Evolutionary conservation across 768 basidiomycete species (phyloP).

Genomic region (Ramaria sp.): DNA sequence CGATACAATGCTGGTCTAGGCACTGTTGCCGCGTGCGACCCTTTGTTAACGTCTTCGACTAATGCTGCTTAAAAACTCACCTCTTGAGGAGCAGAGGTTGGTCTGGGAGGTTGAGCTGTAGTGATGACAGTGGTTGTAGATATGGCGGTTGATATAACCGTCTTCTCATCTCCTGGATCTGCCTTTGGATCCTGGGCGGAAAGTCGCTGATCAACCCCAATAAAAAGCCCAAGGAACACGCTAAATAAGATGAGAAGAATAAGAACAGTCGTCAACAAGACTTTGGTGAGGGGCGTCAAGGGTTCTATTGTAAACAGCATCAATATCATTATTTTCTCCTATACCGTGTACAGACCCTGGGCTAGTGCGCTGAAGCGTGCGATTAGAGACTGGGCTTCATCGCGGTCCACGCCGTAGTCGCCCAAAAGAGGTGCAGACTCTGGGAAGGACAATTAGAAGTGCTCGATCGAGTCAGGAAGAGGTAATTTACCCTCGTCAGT

Average conservation of each 20-base stretch:
- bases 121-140: constrained; percentile 31
- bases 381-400: neutral
- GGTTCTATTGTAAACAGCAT: constrained; percentile 43
- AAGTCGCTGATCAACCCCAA: constrained; percentile 75
- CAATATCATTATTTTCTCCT: neutral
- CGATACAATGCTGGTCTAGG: constrained; percentile 67
- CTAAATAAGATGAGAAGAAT: constrained; percentile 72
- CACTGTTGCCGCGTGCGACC: constrained; percentile 44
- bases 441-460: constrained; percentile 18
- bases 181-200: neutral
- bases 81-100: constrained; percentile 43
- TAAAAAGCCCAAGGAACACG: constrained; percentile 88
- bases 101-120: constrained; percentile 37
- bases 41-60: no score
- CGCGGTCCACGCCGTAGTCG: constrained; percentile 31
- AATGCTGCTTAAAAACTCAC: constrained; percentile 17
- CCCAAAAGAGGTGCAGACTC: constrained; percentile 58
- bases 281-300: constrained; percentile 73
- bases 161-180: constrained; percentile 7
- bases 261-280: constrained; percentile 66
- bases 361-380: neutral
- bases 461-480: no score
- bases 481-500: neutral
- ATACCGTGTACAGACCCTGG: constrained; percentile 12
- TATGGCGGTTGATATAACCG: constrained; percentile 26